Percentiles rank a stretch among this genome's conserved stretches.
Conservation (phyloP, 345 rosid genomes). For the Moringa oleifera region DNA sequence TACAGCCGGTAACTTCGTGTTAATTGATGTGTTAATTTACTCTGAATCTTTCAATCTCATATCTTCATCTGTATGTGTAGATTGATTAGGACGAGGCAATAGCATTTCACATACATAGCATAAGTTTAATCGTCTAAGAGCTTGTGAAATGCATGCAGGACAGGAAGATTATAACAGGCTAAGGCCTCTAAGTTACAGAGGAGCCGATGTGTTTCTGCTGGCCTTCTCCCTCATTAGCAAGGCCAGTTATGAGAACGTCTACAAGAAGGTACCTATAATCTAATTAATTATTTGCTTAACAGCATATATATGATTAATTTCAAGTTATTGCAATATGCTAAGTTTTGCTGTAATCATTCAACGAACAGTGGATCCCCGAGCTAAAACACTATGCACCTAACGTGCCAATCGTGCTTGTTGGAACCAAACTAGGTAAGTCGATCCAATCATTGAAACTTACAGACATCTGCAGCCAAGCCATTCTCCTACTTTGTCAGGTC, state of each 20-base stretch:
- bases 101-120: too few relatives aligned
- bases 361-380: slow-evolving; percentile 85
- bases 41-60: too few relatives aligned
- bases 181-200: slow-evolving; percentile 80
- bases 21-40: too few relatives aligned
- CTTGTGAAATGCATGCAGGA: slow-evolving; percentile 34
- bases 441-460: background rate
- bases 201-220: slow-evolving; percentile 78
- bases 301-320: too few relatives aligned
- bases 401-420: slow-evolving; percentile 73
- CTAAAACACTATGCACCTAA: slow-evolving; percentile 67
- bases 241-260: slow-evolving; percentile 72
- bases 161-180: slow-evolving; percentile 84
- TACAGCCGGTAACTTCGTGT: slow-evolving; percentile 41
- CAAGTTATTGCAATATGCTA: too few relatives aligned
- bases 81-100: too few relatives aligned
- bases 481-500: background rate
- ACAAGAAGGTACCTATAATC: slow-evolving; percentile 49
- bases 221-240: slow-evolving; percentile 76
- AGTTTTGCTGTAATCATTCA: too few relatives aligned
- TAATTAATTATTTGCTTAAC: background rate
- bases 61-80: background rate
- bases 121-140: background rate
- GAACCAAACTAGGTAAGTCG: slow-evolving; percentile 67
- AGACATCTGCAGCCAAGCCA: background rate